These are phyloP conservation scores for Alternaria panax DNA, from an alignment of 2,329 filamentous ascomycete species.

Conservation along the genomic window DNA sequence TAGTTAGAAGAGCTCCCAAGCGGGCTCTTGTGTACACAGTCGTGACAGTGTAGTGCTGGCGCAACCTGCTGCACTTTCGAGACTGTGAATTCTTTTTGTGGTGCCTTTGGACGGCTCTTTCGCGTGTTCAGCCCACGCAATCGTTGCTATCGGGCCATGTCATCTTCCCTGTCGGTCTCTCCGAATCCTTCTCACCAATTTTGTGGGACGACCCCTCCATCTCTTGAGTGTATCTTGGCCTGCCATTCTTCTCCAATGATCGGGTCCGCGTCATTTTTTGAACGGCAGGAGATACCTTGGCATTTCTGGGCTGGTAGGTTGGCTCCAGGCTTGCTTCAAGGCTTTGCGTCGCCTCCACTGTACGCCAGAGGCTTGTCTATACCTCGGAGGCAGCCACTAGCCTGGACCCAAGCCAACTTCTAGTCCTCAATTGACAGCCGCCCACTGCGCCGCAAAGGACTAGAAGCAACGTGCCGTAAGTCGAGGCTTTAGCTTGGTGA, in stretches of 20 bases:
- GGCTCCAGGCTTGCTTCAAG: conserved; percentile 28
- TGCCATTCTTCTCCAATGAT: conserved; percentile 35
- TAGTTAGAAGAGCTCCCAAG: background rate
- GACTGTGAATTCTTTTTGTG: background rate
- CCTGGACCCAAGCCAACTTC: conserved; percentile 2
- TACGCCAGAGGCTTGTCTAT: conserved; percentile 40
- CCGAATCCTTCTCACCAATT: conserved; percentile 23
- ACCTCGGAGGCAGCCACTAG: conserved; percentile 18
- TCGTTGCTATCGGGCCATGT: conserved; percentile 5
- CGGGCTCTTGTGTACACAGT: conserved; percentile 4
- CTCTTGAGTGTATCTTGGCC: conserved; percentile 41
- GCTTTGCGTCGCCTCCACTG: conserved; percentile 19
- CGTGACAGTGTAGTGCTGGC: background rate
- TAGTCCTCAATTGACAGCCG: background rate
- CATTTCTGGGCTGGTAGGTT: conserved; percentile 35
- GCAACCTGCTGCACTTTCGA: background rate
- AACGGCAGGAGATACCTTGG: conserved; percentile 34
- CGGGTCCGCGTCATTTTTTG: conserved; percentile 12
- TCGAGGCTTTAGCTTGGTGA: conserved; percentile 9
- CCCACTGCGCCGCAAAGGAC: background rate
- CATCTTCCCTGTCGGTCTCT: conserved; percentile 28
- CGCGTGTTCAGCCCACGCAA: conserved; percentile 2
- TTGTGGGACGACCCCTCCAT: conserved; percentile 23
- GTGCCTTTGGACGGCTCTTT: background rate
- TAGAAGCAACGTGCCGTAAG: conserved; percentile 2